phyloP scores from a whole-genome alignment of 768 basidiomycete species.

The Dendrothele bispora region DNA sequence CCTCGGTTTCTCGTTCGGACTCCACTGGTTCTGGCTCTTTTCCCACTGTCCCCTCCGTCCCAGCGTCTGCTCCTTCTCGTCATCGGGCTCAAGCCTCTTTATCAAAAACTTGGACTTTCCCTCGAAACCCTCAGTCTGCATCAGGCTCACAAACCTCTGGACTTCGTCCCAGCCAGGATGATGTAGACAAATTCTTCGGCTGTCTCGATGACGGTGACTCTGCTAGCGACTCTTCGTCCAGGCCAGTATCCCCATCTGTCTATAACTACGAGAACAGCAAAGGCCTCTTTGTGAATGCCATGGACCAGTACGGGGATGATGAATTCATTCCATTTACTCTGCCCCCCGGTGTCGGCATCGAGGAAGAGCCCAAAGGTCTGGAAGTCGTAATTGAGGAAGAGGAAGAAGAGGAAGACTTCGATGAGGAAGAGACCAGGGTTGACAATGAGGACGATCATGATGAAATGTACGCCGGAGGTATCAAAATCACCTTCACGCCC shows the following conservation, averaged over 20 bases:
- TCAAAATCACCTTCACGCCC: slow-evolving; percentile 71
- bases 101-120: slow-evolving; percentile 74
- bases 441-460: slow-evolving; percentile 40
- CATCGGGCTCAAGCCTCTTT: slow-evolving; percentile 44
- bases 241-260: slow-evolving; percentile 42
- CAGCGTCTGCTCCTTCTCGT: slow-evolving; percentile 12
- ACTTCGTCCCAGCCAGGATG: slow-evolving; percentile 26
- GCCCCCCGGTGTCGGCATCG: slow-evolving; percentile 36
- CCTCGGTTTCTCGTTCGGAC: slow-evolving; percentile 20
- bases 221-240: slow-evolving; percentile 27
- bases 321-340: slow-evolving; percentile 52
- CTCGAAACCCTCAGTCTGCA: slow-evolving; percentile 32
- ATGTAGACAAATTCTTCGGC: slow-evolving; percentile 78
- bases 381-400: slow-evolving; percentile 45
- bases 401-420: slow-evolving; percentile 44
- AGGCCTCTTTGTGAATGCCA: slow-evolving; percentile 54
- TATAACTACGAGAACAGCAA: slow-evolving; percentile 59
- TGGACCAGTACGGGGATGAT: slow-evolving; percentile 41
- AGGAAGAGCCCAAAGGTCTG: slow-evolving; percentile 31
- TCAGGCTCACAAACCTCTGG: slow-evolving; percentile 17
- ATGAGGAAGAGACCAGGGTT: slow-evolving; percentile 27
- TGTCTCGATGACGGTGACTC: slow-evolving; percentile 61
- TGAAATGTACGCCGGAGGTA: slow-evolving; percentile 65
- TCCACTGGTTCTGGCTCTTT: slow-evolving; percentile 21
- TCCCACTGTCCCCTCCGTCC: slow-evolving; percentile 11